Conservation (phyloP, 257 asterid species). For the Petunia axillaris region DNA sequence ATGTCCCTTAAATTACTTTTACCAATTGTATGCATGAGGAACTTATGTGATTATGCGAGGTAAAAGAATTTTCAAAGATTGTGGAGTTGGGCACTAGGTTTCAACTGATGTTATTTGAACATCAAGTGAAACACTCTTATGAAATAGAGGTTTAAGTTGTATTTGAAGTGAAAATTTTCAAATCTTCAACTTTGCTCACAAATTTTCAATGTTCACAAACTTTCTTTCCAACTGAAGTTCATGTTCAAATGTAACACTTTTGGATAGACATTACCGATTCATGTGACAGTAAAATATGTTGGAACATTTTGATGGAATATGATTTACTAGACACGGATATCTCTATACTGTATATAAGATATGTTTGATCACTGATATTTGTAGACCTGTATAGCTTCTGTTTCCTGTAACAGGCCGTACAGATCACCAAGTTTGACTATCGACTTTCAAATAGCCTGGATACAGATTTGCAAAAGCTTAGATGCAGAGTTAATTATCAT, state of each 20-base stretch:
- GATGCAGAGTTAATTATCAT: constrained; percentile 95
- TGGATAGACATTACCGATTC: neutral
- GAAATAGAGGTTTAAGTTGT: too few relatives aligned
- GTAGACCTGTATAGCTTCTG: constrained; percentile 18
- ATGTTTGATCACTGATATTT: constrained; percentile 18
- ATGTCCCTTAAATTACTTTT: neutral
- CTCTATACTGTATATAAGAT: neutral
- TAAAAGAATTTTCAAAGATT: too few relatives aligned
- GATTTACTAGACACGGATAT: neutral
- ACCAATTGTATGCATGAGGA: too few relatives aligned
- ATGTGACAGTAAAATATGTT: neutral
- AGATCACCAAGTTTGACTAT: constrained; percentile 86
- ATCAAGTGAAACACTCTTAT: too few relatives aligned
- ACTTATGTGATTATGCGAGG: too few relatives aligned
- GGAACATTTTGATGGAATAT: neutral
- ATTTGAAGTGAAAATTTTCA: too few relatives aligned
- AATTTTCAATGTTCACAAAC: neutral
- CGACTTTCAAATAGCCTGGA: constrained; percentile 86
- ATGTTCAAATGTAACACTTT: neutral
- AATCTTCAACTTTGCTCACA: too few relatives aligned
- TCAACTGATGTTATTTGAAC: too few relatives aligned
- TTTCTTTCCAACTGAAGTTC: neutral
- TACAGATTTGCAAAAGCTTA: constrained; percentile 83
- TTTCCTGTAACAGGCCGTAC: constrained; percentile 75
- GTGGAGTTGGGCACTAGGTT: too few relatives aligned